phyloP scores from a whole-genome alignment of 495 filamentous ascomycete genomes.

The Aspergillus affinis region DNA sequence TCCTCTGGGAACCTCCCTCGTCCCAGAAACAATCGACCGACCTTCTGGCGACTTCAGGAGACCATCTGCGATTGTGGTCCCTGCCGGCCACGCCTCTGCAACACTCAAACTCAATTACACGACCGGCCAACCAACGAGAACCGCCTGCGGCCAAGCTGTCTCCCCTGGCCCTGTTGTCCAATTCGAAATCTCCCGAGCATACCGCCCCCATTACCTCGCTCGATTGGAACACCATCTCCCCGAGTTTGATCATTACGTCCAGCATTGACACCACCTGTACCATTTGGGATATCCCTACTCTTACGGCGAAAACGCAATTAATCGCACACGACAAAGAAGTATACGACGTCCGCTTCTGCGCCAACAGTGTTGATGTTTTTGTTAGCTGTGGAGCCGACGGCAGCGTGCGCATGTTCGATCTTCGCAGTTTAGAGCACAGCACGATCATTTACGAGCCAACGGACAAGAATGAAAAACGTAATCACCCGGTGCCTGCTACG shows the following conservation, averaged over 20 bases:
- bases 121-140: constrained; percentile 62
- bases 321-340: constrained; percentile 99
- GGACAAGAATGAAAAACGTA: constrained; percentile 83
- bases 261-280: constrained; percentile 99
- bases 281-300: constrained; percentile 99
- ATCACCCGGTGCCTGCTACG: constrained; percentile 9
- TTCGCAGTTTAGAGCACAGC: constrained; percentile 93
- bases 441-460: constrained; percentile 99
- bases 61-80: constrained; percentile 95
- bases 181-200: constrained; percentile 97
- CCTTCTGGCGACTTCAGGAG: constrained; percentile 91
- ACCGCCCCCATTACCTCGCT: constrained; percentile 94
- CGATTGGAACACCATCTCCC: constrained; percentile 96
- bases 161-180: constrained; percentile 88
- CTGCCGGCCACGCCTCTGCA: constrained; percentile 57
- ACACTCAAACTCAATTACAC: constrained; percentile 71
- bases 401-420: constrained; percentile 98
- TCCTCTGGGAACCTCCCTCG: constrained; percentile 97
- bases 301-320: constrained; percentile 96
- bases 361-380: constrained; percentile 94
- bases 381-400: constrained; percentile 97
- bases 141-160: constrained; percentile 80
- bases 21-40: constrained; percentile 96
- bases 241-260: constrained; percentile 95
- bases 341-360: constrained; percentile 96